A percentile compares a stretch with the other conserved stretches of the same genome.
phyloP scores from a whole-genome alignment of 163 green algal species.

The Botryococcus braunii region DNA sequence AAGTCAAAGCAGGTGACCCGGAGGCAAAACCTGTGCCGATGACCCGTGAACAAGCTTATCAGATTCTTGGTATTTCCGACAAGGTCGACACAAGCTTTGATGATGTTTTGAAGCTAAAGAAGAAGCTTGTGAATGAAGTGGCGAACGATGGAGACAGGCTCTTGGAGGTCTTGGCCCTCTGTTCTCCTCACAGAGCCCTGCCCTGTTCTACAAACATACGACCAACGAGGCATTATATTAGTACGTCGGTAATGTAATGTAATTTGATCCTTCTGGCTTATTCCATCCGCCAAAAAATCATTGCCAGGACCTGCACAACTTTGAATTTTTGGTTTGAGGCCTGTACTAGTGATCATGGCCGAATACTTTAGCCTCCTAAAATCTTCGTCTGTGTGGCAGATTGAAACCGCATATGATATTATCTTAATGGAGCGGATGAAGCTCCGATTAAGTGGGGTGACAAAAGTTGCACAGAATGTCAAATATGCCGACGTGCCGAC shows the following conservation, averaged over 20 bases:
- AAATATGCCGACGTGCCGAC: constrained; percentile 54
- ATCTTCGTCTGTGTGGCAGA: constrained; percentile 21
- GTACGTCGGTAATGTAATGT: too few relatives aligned
- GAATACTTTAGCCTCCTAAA: background rate
- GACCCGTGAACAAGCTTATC: too few relatives aligned
- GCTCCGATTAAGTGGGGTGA: constrained; percentile 52
- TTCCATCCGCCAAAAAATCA: background rate
- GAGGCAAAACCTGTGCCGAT: too few relatives aligned
- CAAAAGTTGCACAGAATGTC: constrained; percentile 45
- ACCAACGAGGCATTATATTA: too few relatives aligned
- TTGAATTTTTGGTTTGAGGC: background rate
- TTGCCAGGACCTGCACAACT: too few relatives aligned
- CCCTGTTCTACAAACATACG: too few relatives aligned
- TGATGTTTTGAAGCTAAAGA: constrained; percentile 41
- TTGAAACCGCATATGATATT: constrained; percentile 81
- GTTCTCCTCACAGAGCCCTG: too few relatives aligned
- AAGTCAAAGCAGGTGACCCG: too few relatives aligned
- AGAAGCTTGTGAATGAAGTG: constrained; percentile 27
- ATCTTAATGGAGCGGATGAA: constrained; percentile 79
- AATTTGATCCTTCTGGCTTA: background rate
- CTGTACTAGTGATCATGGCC: background rate
- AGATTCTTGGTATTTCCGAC: too few relatives aligned
- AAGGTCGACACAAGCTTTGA: constrained; percentile 45
- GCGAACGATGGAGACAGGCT: constrained; percentile 34
- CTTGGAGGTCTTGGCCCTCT: constrained; percentile 18